phyloP scores from a whole-genome alignment of 2,329 filamentous ascomycete species.

The Hypoxylon sp. region DNA sequence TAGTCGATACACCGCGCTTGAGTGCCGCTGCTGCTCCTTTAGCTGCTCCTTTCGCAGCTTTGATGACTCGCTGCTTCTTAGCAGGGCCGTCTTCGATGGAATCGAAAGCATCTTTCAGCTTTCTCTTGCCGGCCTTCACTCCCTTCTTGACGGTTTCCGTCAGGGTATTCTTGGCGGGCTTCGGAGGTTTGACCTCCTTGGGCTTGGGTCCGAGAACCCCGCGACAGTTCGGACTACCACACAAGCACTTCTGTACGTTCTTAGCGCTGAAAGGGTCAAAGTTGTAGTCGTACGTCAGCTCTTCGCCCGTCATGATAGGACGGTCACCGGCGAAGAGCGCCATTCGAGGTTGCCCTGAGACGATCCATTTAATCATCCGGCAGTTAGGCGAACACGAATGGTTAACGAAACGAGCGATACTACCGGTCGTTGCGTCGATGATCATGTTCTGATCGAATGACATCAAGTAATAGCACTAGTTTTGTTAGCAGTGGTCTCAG shows the following conservation, averaged over 20 bases:
- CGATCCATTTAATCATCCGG: constrained; percentile 98
- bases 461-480: constrained; percentile 96
- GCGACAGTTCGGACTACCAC: constrained; percentile 72
- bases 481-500: constrained; percentile 20
- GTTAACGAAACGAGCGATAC: constrained; percentile 97
- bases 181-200: constrained; percentile 64
- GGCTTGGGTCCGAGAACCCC: constrained; percentile 72
- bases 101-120: constrained; percentile 64
- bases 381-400: constrained; percentile 98
- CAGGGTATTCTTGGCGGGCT: constrained; percentile 58
- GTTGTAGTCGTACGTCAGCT: constrained; percentile 93
- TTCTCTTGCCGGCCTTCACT: constrained; percentile 66
- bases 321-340: constrained; percentile 92
- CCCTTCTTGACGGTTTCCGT: constrained; percentile 51
- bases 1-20: constrained; percentile 56
- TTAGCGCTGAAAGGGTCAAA: constrained; percentile 77
- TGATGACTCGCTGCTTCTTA: constrained; percentile 63
- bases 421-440: constrained; percentile 95
- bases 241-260: constrained; percentile 75
- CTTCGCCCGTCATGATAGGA: constrained; percentile 93
- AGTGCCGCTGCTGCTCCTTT: constrained; percentile 53
- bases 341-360: constrained; percentile 93
- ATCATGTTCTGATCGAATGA: constrained; percentile 99
- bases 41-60: constrained; percentile 50
- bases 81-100: constrained; percentile 45